Conservation (phyloP, 129 eudicot genomes). For the Tagetes erecta region DNA sequence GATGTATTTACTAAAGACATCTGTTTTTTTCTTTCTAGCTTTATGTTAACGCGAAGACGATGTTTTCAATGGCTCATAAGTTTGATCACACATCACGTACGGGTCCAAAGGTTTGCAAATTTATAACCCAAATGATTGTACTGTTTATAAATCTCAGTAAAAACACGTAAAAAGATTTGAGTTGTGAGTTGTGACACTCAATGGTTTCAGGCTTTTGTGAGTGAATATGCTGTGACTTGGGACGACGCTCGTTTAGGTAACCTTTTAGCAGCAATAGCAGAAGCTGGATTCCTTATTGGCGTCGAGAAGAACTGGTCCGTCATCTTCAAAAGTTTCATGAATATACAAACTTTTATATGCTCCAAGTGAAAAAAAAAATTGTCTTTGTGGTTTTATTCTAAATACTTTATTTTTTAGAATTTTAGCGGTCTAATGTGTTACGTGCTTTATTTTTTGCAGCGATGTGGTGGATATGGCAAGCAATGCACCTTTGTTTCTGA, state of each 20-base stretch:
- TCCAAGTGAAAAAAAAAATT: neutral
- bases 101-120: constrained; percentile 82
- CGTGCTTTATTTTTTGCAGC: constrained; percentile 38
- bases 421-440: constrained; percentile 5
- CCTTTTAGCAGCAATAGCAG: constrained; percentile 81
- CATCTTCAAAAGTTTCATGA: constrained; percentile 7
- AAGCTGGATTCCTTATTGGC: constrained; percentile 95
- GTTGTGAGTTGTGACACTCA: neutral
- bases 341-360: constrained; percentile 2
- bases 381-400: too few species aligned
- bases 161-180: constrained; percentile 8
- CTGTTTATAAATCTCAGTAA: neutral
- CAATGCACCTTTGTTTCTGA: constrained; percentile 86
- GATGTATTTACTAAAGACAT: neutral
- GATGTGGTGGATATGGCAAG: constrained; percentile 89
- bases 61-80: constrained; percentile 56
- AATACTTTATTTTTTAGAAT: neutral
- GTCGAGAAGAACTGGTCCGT: constrained; percentile 78
- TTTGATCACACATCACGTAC: constrained; percentile 65
- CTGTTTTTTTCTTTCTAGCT: constrained; percentile 38
- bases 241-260: constrained; percentile 75
- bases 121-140: constrained; percentile 8
- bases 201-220: constrained; percentile 82
- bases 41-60: constrained; percentile 52
- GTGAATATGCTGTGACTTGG: constrained; percentile 91